Base-by-base conservation (phyloP, 2,329 filamentous ascomycete genomes). In the Allantophomopsis lycopodina region DNA sequence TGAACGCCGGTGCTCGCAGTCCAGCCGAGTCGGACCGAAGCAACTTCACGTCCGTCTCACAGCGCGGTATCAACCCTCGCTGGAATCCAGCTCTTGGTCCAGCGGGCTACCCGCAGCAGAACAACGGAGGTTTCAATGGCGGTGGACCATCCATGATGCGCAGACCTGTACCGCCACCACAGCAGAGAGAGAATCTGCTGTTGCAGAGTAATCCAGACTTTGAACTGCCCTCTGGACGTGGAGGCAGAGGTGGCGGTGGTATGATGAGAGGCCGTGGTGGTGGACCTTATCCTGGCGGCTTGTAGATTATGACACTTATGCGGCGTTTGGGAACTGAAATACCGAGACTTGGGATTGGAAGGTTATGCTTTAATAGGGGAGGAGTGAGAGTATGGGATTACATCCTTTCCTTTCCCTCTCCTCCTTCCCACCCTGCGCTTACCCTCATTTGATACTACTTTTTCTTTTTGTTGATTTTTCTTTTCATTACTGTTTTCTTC, bases 11-110 rank as follows among this genome's bases (percentile, higher is more conserved):
- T 36, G 64, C 70, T 35, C 73, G 83, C 50, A 89, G 79, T 51
- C 87, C 83, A 23, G 75, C 79, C 21, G 73, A 79, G 50, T 89
- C 82, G 45, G 85, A 94, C 53, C 72, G 76, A 17, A 89, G 79
- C 35, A 83, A 82, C 50, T 95, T 94, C 60, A 95, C 89, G 1
- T 91, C 83, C 10, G 81, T 96, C 35, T 89, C 82, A 0, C 87
- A 95, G 59, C 74, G 89, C 28, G 83, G 83, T 1, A 65, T 95
- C 40, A 95, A 95, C 57, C 89, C 88, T 6, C 78, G 79, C 44
- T 95, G 89, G 88, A 75, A 82, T 45, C 53, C 39, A 38, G 42
- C 14, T 45, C 38, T 32, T 46, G 46, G 44, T 35, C 42, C 39
- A 48, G 54, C 37, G 46, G 53, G 48, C 47, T 48, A 53, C 50